Conservation (phyloP, 202 grass and related monocot genomes). For the Saccharum hybrid region DNA sequence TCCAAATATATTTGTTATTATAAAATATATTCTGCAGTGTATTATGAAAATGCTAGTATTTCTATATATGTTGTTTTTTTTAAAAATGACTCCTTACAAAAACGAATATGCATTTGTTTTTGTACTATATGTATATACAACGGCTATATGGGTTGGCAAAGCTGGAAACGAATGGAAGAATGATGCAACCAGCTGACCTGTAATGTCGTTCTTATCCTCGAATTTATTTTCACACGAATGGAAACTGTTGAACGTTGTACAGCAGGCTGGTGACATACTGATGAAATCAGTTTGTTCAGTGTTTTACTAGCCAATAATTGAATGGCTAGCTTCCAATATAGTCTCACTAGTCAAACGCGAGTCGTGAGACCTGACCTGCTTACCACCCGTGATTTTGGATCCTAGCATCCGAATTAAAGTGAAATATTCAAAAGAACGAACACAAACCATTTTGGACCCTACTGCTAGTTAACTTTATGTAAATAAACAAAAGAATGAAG, state of each 20-base stretch:
- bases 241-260: background rate
- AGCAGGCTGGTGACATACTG: background rate
- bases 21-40: too few relatives aligned
- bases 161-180: background rate
- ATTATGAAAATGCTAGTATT: too few relatives aligned
- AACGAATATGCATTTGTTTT: too few relatives aligned
- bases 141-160: background rate
- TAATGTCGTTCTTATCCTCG: background rate
- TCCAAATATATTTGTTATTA: too few relatives aligned
- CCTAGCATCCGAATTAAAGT: background rate
- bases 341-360: background rate
- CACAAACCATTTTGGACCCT: background rate
- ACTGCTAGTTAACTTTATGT: too few relatives aligned
- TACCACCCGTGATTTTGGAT: background rate
- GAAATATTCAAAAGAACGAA: background rate
- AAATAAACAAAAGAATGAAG: background rate
- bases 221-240: background rate
- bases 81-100: too few relatives aligned
- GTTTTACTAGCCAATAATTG: background rate
- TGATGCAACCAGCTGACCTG: too few relatives aligned
- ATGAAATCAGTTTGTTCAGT: background rate
- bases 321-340: background rate
- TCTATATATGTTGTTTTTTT: too few relatives aligned
- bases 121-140: too few relatives aligned
- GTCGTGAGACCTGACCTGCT: background rate